Conservation (phyloP, 2,329 filamentous ascomycete species). For the Fusarium xylarioides region DNA sequence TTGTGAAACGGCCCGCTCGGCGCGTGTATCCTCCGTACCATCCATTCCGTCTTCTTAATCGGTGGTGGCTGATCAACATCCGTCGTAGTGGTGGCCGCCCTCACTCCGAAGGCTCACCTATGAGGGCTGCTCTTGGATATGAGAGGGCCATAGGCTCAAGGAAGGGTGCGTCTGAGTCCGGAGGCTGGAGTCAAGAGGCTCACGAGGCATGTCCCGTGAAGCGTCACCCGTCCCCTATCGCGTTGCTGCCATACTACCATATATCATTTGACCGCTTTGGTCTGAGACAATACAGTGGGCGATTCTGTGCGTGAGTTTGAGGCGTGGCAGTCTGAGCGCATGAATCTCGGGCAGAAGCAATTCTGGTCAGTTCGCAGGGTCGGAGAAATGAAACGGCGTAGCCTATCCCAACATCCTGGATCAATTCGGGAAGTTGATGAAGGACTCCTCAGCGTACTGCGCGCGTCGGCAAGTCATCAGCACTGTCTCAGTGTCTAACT, state of each 20-base stretch:
- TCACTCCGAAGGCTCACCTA: background rate
- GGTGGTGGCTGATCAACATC: constrained; percentile 17
- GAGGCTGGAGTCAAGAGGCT: constrained; percentile 25
- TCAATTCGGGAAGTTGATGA: constrained; percentile 10
- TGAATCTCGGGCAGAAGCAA: background rate
- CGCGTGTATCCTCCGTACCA: constrained; percentile 38
- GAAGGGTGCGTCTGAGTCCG: constrained; percentile 22
- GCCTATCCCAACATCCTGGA: constrained; percentile 1
- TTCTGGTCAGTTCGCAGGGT: constrained; percentile 12
- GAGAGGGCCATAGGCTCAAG: constrained; percentile 15
- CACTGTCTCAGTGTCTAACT: constrained; percentile 25
- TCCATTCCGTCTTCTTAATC: constrained; percentile 22
- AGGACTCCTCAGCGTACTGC: background rate
- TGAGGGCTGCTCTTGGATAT: constrained; percentile 22
- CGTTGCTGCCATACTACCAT: constrained; percentile 10
- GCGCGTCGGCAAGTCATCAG: constrained; percentile 28
- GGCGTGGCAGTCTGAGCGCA: constrained; percentile 20
- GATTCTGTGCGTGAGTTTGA: constrained; percentile 5
- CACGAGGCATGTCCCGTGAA: constrained; percentile 32
- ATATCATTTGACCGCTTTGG: constrained; percentile 30
- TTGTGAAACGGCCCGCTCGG: constrained; percentile 44
- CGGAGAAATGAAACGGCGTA: constrained; percentile 2
- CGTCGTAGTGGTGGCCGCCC: constrained; percentile 16
- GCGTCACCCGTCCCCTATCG: constrained; percentile 15
- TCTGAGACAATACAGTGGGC: constrained; percentile 30